Evolutionary conservation across 2,329 filamentous ascomycete species (phyloP).

Genomic region (Penicillium sp.): DNA sequence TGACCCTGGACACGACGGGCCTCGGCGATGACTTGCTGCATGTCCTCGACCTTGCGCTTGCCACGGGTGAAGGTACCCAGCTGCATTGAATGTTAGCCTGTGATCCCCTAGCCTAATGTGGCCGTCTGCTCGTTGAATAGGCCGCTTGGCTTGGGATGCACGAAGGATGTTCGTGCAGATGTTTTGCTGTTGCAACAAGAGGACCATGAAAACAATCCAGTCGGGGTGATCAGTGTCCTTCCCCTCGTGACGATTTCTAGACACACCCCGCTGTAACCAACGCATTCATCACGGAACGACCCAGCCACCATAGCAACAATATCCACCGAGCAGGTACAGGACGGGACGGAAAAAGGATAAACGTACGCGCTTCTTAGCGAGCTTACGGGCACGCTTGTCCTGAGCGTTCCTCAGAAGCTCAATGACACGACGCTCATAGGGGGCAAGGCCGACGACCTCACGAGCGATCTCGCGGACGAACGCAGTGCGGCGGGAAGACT

Average conservation of each 20-base stretch:
- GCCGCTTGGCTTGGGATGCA: neutral
- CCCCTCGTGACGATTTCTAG: too few relatives aligned
- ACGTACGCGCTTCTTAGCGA: conserved; percentile 97
- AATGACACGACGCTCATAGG: conserved; percentile 97
- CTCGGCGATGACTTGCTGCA: conserved; percentile 96
- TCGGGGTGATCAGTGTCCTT: too few relatives aligned
- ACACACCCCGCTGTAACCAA: too few relatives aligned
- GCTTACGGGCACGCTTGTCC: conserved; percentile 98
- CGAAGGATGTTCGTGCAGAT: too few relatives aligned
- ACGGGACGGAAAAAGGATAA: conserved; percentile 1
- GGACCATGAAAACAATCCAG: too few relatives aligned
- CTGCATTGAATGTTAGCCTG: conserved; percentile 46
- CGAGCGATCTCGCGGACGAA: conserved; percentile 98
- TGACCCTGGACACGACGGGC: conserved; percentile 70
- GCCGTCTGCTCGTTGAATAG: neutral
- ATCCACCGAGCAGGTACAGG: neutral
- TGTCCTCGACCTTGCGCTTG: conserved; percentile 99
- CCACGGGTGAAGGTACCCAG: conserved; percentile 98
- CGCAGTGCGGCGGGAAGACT: conserved; percentile 92
- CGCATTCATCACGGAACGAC: too few relatives aligned
- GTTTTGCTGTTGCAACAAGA: too few relatives aligned
- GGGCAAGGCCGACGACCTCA: conserved; percentile 92
- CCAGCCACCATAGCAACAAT: neutral
- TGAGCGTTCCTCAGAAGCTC: conserved; percentile 98
- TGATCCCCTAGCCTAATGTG: neutral